A percentile compares a stretch with the other conserved stretches of the same genome.
Conservation (phyloP, 202 grass and related monocot genomes). For the Setaria viridis region DNA sequence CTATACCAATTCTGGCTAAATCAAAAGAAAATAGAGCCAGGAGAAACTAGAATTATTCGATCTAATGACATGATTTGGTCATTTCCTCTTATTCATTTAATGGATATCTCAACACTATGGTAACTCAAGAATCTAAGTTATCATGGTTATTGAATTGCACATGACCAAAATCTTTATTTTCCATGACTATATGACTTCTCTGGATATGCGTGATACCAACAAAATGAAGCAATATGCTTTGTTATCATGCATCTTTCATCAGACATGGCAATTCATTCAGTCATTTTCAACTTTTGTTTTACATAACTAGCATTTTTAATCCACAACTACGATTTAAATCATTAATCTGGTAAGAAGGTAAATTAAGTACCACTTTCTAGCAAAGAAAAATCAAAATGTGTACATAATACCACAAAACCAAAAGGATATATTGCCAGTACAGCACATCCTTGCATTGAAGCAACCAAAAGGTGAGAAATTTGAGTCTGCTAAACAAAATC, state of each 20-base stretch:
- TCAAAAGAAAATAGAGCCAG: neutral
- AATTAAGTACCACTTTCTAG: neutral
- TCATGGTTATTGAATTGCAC: neutral
- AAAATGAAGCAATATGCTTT: neutral
- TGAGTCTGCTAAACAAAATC: neutral
- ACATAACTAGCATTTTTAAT: neutral
- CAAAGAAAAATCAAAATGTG: slow-evolving; percentile 7
- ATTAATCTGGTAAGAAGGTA: neutral
- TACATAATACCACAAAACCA: neutral
- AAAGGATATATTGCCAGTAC: neutral
- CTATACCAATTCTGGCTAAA: neutral
- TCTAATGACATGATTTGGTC: neutral
- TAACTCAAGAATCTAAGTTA: neutral
- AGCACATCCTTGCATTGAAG: neutral
- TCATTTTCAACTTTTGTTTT: neutral
- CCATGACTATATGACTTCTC: neutral
- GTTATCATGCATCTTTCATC: slow-evolving; percentile 3
- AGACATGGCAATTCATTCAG: neutral
- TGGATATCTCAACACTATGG: neutral
- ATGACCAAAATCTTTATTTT: neutral
- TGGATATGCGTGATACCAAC: neutral
- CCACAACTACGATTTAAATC: neutral
- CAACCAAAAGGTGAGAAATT: neutral
- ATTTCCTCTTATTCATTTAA: neutral
- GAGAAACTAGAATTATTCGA: neutral